These are phyloP conservation scores for Cystobasidiaceae sp. DNA, from an alignment of 1,284 basidiomycete genomes.

Conservation along the genomic window DNA sequence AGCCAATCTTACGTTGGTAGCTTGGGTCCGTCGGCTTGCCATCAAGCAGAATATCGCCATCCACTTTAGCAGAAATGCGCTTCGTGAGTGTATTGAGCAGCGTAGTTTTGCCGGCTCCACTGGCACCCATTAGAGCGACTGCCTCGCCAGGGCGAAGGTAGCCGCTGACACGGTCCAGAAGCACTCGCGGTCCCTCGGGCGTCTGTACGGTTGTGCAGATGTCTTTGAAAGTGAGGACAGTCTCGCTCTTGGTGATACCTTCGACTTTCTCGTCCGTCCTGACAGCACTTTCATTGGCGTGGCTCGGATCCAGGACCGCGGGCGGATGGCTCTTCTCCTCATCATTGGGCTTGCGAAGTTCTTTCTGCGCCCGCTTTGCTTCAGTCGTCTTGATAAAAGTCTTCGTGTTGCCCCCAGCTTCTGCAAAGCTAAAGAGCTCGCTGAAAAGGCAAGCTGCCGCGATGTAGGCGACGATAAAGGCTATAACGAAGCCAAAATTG, in stretches of 20 bases:
- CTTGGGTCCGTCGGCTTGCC: conserved; percentile 64
- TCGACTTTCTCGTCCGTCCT: conserved; percentile 1
- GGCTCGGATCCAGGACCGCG: background rate
- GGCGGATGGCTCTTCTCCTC: background rate
- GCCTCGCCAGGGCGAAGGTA: conserved; percentile 16
- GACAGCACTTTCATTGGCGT: background rate
- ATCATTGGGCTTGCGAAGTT: background rate
- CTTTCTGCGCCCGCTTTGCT: conserved; percentile 9
- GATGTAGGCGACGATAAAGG: conserved; percentile 16
- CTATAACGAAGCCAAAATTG: conserved; percentile 25
- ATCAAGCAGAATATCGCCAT: conserved; percentile 71
- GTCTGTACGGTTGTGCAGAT: conserved; percentile 18
- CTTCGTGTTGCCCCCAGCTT: conserved; percentile 16
- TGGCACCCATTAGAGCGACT: conserved; percentile 30
- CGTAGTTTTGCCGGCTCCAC: conserved; percentile 47
- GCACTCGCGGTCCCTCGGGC: conserved; percentile 2
- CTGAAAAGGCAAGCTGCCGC: conserved; percentile 13
- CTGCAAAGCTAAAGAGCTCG: conserved; percentile 17
- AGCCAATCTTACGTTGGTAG: conserved; percentile 69
- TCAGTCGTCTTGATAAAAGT: conserved; percentile 18
- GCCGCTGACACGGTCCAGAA: conserved; percentile 27
- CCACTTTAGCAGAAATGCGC: conserved; percentile 68
- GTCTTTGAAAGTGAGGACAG: conserved; percentile 22
- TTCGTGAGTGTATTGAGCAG: conserved; percentile 55
- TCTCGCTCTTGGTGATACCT: background rate